Evolutionary conservation across 495 filamentous ascomycete genomes (phyloP).

Genomic region (Patellaria atrata): DNA sequence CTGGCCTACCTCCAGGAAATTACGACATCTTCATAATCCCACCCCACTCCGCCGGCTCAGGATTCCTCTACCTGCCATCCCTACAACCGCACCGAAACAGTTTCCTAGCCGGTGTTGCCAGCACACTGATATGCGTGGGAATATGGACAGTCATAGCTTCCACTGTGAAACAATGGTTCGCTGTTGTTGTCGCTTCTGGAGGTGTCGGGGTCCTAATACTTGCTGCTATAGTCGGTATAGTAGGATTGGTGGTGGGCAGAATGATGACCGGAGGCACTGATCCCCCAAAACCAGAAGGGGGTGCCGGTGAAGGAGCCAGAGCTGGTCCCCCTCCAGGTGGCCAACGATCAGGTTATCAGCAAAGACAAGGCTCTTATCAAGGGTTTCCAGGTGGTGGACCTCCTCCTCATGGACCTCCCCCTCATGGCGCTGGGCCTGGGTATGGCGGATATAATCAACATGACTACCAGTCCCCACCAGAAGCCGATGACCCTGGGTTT

Average conservation of each 20-base stretch:
- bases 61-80: constrained; percentile 89
- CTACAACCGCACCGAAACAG: constrained; percentile 74
- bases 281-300: constrained; percentile 44
- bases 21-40: constrained; percentile 98
- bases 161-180: constrained; percentile 51
- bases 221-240: constrained; percentile 52
- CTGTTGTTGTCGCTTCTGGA: constrained; percentile 38
- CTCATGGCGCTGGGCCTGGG: constrained; percentile 10
- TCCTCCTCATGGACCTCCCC: constrained; percentile 9
- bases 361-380: constrained; percentile 5
- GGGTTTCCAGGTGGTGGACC: constrained; percentile 15
- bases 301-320: constrained; percentile 11
- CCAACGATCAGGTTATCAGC: constrained; percentile 14
- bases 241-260: constrained; percentile 59
- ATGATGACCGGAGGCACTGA: no score
- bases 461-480: constrained; percentile 7
- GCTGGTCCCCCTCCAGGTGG: constrained; percentile 4
- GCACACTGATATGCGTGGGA: constrained; percentile 51
- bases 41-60: constrained; percentile 76
- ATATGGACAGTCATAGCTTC: constrained; percentile 56
- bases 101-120: constrained; percentile 71
- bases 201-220: constrained; percentile 47
- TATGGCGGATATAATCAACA: constrained; percentile 5
- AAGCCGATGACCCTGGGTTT: constrained; percentile 21
- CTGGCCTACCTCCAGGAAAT: constrained; percentile 60